Evolutionary conservation across 495 filamentous ascomycete species (phyloP).

Genomic region (Podospora anserina): DNA sequence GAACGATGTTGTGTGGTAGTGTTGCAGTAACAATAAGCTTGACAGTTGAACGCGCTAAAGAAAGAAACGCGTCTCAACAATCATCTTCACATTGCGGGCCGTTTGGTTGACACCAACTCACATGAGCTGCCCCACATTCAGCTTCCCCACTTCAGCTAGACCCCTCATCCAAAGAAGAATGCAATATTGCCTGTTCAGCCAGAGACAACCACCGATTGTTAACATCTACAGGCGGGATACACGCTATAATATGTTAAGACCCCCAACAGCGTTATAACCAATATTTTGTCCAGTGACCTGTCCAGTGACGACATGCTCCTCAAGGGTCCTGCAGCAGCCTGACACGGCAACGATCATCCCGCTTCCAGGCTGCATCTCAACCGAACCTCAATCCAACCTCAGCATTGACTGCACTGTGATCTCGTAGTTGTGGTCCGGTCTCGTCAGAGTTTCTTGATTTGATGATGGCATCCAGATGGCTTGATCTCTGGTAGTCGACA

Average conservation of each 20-base stretch:
- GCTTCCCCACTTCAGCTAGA: too few relatives aligned
- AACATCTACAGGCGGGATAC: neutral
- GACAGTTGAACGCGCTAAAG: neutral
- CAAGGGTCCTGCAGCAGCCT: neutral
- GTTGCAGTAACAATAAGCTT: neutral
- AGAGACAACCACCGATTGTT: neutral
- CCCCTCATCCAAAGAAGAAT: neutral
- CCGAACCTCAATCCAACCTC: neutral
- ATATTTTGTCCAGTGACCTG: neutral
- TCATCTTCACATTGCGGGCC: neutral
- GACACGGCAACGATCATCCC: conserved; percentile 7
- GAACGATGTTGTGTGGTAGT: neutral
- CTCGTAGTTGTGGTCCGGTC: neutral
- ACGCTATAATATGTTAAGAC: neutral
- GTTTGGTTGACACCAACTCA: neutral
- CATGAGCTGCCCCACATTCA: neutral
- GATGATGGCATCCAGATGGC: neutral
- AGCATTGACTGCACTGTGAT: neutral
- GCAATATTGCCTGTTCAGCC: neutral
- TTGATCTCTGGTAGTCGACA: neutral
- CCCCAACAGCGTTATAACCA: neutral
- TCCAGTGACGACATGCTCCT: conserved; percentile 9
- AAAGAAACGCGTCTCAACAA: neutral
- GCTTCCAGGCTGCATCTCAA: neutral
- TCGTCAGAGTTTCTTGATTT: neutral